Base-by-base conservation (phyloP, 2,329 filamentous ascomycete species). In the Colletotrichum orchidophilum region DNA sequence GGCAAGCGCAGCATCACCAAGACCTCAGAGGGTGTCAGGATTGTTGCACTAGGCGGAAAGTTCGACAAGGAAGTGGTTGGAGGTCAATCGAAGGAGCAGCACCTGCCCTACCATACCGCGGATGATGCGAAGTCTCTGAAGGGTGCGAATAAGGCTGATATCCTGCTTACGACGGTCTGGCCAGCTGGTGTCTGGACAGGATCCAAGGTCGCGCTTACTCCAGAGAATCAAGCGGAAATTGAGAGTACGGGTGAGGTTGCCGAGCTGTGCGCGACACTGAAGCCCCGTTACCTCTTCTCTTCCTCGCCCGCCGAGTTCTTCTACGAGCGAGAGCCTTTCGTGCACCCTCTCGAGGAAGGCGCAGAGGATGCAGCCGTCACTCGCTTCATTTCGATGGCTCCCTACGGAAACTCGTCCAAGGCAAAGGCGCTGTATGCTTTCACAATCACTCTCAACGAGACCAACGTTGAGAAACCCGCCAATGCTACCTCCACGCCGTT, bases 291-390 rank as follows among this genome's bases (percentile, higher is more conserved):
- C 78, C 95, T 98, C 80, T 91, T 98, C 77, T 91, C 94, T 1
- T 86, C 89, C 3, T 93, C 93, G 0, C 87, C 90, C 1, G 80
- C 79, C 9, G 82, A 86, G 7, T 91, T 91, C 76, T 96, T 93
- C 81, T 98, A 92, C 79, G 96, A 99, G 82, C 91, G 96, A 66
- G 96, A 98, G 81, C 94, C 96, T 0, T 99, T 98, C 83, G 91
- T 96, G 77, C 92, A 97, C 78, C 86, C 88, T 1, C 75, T 81
- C 7, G 79, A 81, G 46, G 81, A 82, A 15, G 83, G 83, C 0
- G 75, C 80, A 7, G 86, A 91, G 67, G 82, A 85, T 26, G 87
- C 87, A 74, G 83, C 86, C 1, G 82, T 97, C 11, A 98, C 96
- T 1, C 91, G 96, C 21, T 99, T 99, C 83, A 93, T 98, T 76